These are phyloP conservation scores for Barnettozyma botsteinii DNA, from an alignment of 805 yeast genomes.

Conservation along the genomic window DNA sequence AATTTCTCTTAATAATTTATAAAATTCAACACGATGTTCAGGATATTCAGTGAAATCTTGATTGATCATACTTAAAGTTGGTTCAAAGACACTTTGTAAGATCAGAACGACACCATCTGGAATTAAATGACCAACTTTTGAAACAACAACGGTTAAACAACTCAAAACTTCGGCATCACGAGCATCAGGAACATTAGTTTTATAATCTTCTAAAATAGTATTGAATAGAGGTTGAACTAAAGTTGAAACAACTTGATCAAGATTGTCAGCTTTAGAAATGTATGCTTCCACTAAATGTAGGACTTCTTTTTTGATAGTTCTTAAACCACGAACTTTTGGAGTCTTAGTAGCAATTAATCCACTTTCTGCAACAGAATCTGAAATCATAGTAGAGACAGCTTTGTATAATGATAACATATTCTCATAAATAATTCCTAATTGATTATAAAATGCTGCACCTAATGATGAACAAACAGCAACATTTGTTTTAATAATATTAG, in stretches of 20 bases:
- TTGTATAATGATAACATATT: slow-evolving; percentile 86
- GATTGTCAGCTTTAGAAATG: slow-evolving; percentile 76
- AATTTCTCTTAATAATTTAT: slow-evolving; percentile 82
- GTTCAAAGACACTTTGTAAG: slow-evolving; percentile 86
- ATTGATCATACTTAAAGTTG: slow-evolving; percentile 92
- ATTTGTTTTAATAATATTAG: slow-evolving; percentile 91
- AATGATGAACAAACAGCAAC: slow-evolving; percentile 92
- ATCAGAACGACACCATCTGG: slow-evolving; percentile 86
- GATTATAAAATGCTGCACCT: slow-evolving; percentile 88
- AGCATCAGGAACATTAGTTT: slow-evolving; percentile 86
- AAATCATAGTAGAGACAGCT: slow-evolving; percentile 83
- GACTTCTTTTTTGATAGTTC: slow-evolving; percentile 94
- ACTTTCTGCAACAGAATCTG: slow-evolving; percentile 69
- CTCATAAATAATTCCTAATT: slow-evolving; percentile 77
- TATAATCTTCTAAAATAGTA: slow-evolving; percentile 87
- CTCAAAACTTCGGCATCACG: slow-evolving; percentile 96
- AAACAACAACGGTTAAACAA: slow-evolving; percentile 87
- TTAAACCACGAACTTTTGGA: slow-evolving; percentile 88
- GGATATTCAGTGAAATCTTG: slow-evolving; percentile 95
- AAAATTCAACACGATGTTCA: slow-evolving; percentile 95
- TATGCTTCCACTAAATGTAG: slow-evolving; percentile 85
- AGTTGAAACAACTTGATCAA: slow-evolving; percentile 74
- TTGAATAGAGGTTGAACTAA: slow-evolving; percentile 76
- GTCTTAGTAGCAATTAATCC: slow-evolving; percentile 91
- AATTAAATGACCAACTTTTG: slow-evolving; percentile 80